Percentiles rank a stretch among this genome's conserved stretches.
Evolutionary conservation across 1,284 basidiomycete genomes (phyloP).

Genomic region (Exobasidium cylindrosporum): DNA sequence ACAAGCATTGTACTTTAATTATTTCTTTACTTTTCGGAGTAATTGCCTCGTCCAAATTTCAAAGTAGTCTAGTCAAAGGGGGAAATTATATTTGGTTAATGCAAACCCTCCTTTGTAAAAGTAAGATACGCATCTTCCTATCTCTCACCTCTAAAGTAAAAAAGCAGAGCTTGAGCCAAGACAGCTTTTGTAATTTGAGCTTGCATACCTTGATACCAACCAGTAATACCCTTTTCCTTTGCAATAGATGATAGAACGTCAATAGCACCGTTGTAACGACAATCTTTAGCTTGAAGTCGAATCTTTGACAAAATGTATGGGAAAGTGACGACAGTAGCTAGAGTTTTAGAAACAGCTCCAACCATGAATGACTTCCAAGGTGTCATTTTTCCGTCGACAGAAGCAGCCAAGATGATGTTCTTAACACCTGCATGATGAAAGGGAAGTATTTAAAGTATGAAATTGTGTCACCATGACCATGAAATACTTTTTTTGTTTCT

Average conservation of each 20-base stretch:
- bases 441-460: neutral
- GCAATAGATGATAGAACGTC: constrained; percentile 73
- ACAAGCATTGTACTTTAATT: too few species aligned
- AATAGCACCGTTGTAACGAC: constrained; percentile 68
- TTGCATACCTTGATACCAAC: constrained; percentile 97
- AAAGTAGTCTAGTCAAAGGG: constrained; percentile 27
- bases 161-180: constrained; percentile 66
- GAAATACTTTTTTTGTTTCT: too few species aligned
- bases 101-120: neutral
- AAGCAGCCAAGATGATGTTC: constrained; percentile 60
- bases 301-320: constrained; percentile 87
- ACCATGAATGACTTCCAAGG: constrained; percentile 79
- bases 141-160: constrained; percentile 21
- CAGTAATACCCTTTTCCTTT: constrained; percentile 62
- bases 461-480: neutral
- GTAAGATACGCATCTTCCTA: neutral
- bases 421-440: constrained; percentile 66
- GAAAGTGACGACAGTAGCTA: constrained; percentile 68
- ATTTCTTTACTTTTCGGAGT: constrained; percentile 16
- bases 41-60: constrained; percentile 52
- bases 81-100: neutral
- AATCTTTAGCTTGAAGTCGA: constrained; percentile 75
- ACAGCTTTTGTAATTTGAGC: constrained; percentile 87
- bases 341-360: constrained; percentile 90
- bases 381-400: constrained; percentile 66